A percentile compares a stretch with the other conserved stretches of the same genome.
Evolutionary conservation across 345 rosid genomes (phyloP).

Genomic region (Carallia brachiata): DNA sequence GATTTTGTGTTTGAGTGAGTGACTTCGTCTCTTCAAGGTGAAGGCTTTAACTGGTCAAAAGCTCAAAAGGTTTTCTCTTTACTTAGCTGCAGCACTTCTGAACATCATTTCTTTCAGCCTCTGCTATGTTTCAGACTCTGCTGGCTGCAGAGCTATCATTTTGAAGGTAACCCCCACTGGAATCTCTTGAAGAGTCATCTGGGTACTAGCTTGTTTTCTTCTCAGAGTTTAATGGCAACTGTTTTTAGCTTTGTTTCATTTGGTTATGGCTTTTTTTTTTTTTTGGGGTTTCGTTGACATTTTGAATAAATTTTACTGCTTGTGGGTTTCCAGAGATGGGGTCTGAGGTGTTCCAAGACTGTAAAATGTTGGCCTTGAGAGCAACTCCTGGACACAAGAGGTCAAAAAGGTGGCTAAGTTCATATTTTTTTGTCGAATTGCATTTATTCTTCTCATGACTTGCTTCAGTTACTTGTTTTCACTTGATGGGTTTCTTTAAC

Average conservation of each 20-base stretch:
- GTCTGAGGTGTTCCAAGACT: constrained; percentile 46
- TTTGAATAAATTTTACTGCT: constrained; percentile 16
- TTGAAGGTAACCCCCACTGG: background rate
- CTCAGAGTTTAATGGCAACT: constrained; percentile 25
- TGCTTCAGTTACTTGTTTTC: constrained; percentile 18
- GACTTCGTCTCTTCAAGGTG: constrained; percentile 27
- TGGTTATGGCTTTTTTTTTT: background rate
- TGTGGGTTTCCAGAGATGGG: constrained; percentile 44
- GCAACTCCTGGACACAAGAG: constrained; percentile 62
- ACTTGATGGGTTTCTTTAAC: constrained; percentile 30
- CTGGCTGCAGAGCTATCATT: constrained; percentile 31
- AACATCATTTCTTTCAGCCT: constrained; percentile 12
- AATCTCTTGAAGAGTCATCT: constrained; percentile 17
- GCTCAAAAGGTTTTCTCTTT: constrained; percentile 37
- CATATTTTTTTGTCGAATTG: constrained; percentile 27
- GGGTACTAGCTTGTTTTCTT: constrained; percentile 21
- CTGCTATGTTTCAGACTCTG: constrained; percentile 31
- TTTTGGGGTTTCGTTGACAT: constrained; percentile 1
- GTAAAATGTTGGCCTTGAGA: constrained; percentile 56
- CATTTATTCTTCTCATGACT: constrained; percentile 16
- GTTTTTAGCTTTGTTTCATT: constrained; percentile 18
- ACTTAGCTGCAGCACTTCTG: constrained; percentile 18
- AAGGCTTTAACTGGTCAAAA: constrained; percentile 45
- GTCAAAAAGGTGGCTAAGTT: constrained; percentile 65
- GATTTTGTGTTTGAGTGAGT: constrained; percentile 2